Evolutionary conservation across 805 yeast species (phyloP).

Genomic region (Schwanniomyces pseudopolymorphus): DNA sequence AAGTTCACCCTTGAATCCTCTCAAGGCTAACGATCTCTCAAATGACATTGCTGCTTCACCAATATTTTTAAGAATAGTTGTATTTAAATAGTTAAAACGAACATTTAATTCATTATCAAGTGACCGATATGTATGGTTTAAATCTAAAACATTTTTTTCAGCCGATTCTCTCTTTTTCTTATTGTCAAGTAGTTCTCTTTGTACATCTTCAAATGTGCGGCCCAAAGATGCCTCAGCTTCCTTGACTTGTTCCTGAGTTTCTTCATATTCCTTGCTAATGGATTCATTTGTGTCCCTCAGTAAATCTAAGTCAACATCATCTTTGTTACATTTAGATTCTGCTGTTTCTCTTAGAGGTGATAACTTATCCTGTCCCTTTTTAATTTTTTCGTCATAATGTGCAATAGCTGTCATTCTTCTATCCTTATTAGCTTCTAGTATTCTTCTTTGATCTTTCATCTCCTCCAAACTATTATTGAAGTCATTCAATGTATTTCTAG

Average conservation of each 20-base stretch:
- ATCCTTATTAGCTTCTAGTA: constrained; percentile 10
- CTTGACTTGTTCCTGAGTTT: constrained; percentile 46
- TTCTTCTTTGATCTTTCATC: constrained; percentile 10
- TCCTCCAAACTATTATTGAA: constrained; percentile 14
- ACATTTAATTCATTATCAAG: constrained; percentile 29
- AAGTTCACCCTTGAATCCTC: constrained; percentile 76
- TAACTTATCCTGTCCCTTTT: constrained; percentile 12
- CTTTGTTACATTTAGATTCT: constrained; percentile 45
- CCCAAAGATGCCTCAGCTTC: constrained; percentile 56
- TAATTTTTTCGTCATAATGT: constrained; percentile 9
- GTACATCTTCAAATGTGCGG: constrained; percentile 54
- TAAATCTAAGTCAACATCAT: constrained; percentile 36
- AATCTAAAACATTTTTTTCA: constrained; percentile 34
- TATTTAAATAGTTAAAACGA: constrained; percentile 32
- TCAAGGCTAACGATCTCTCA: constrained; percentile 54
- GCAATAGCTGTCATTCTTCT: constrained; percentile 10
- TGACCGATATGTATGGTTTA: constrained; percentile 23
- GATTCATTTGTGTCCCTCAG: constrained; percentile 45
- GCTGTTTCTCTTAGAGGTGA: constrained; percentile 24
- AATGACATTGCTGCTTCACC: constrained; percentile 43
- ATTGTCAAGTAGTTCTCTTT: constrained; percentile 44
- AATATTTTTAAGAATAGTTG: constrained; percentile 29
- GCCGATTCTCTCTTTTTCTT: constrained; percentile 45
- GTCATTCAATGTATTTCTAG: constrained; percentile 11
- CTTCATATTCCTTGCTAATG: constrained; percentile 48